These are phyloP conservation scores for Zalaria sp. DNA, from an alignment of 2,329 filamentous ascomycete species.

Conservation along the genomic window DNA sequence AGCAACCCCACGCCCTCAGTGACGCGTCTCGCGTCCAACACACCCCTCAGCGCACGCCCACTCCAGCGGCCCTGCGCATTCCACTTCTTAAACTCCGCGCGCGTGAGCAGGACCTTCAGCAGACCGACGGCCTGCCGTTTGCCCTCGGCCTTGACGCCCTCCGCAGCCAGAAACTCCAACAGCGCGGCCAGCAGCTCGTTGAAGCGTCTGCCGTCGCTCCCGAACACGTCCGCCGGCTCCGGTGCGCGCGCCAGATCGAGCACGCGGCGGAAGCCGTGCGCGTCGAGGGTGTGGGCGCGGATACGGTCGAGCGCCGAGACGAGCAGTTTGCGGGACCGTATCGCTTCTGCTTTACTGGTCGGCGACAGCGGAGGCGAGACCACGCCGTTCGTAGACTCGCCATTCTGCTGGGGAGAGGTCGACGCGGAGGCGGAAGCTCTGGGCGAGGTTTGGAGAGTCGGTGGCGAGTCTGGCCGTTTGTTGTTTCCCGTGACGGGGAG, in stretches of 20 bases:
- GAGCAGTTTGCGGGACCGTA: conserved; percentile 43
- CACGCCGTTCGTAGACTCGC: not conserved
- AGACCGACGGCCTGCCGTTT: conserved; percentile 62
- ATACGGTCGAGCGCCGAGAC: conserved; percentile 64
- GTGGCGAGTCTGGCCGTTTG: conserved; percentile 10
- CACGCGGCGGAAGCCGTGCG: conserved; percentile 66
- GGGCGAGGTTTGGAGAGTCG: conserved; percentile 9
- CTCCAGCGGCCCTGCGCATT: conserved; percentile 36
- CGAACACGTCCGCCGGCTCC: conserved; percentile 39
- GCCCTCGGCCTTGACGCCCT: conserved; percentile 27
- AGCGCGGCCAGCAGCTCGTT: conserved; percentile 52
- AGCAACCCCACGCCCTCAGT: conserved; percentile 60
- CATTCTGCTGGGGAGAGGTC: not conserved
- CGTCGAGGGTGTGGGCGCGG: conserved; percentile 57
- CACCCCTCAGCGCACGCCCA: conserved; percentile 50
- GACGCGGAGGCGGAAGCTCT: conserved; percentile 17
- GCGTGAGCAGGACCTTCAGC: conserved; percentile 55
- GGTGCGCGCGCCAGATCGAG: conserved; percentile 56
- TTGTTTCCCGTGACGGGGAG: conserved; percentile 34
- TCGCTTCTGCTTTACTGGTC: conserved; percentile 26
- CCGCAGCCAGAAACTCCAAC: conserved; percentile 54
- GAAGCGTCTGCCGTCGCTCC: conserved; percentile 57
- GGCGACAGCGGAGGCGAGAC: conserved; percentile 5
- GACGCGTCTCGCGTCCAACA: conserved; percentile 49
- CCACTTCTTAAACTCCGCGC: conserved; percentile 40